Evolutionary conservation across 371 early-diverging fungal genomes (phyloP), one percentile per base, ranked within the genome.

Genomic region (Mucor indicus): DNA sequence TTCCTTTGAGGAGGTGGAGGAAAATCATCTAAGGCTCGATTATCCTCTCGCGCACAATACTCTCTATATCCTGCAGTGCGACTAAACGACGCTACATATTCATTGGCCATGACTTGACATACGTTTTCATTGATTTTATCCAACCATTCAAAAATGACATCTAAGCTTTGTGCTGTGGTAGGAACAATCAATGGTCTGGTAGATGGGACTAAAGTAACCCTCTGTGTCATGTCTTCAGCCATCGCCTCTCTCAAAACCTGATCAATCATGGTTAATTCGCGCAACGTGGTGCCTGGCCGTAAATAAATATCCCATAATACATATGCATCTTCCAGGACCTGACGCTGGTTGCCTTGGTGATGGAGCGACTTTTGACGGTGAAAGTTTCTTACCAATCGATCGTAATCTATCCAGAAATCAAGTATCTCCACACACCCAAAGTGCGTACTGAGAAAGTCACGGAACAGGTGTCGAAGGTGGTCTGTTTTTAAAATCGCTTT

Each of bases 61-160:
- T 15, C 16, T 30, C 53, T 57, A 47, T 85, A 85, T 53, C 65
- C 58, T 30, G 69, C 63, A 8, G 86, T 80, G 38, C 64, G 74
- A 8, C 72, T 61, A 50, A 84, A 85, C 52, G 81, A 81, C 1
- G 86, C 83, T 15, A 84, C 72, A 3, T 79, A 81, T 33, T 85
- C 81, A 1, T 67, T 69, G 19, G 83, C 75, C 81, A 84, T 77
- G 6, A 84, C 45, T 20, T 70, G 59, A 57, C 72, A 80, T 22
- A 83, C 67, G 17, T 84, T 80, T 12, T 79, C 76, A 43, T 80
- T 72, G 4, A 73, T 70, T 23, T 49, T 50, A 25, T 80, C 76
- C 55, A 81, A 80, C 67, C 84, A 63, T n/a, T 57, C 52, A n/a
- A 75, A 63, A 7, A 64, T 42, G 4, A 45, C 52, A 2, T 37